Evolutionary conservation across 2,329 filamentous ascomycete genomes (phyloP).

Genomic region (Juglanconis oblonga): DNA sequence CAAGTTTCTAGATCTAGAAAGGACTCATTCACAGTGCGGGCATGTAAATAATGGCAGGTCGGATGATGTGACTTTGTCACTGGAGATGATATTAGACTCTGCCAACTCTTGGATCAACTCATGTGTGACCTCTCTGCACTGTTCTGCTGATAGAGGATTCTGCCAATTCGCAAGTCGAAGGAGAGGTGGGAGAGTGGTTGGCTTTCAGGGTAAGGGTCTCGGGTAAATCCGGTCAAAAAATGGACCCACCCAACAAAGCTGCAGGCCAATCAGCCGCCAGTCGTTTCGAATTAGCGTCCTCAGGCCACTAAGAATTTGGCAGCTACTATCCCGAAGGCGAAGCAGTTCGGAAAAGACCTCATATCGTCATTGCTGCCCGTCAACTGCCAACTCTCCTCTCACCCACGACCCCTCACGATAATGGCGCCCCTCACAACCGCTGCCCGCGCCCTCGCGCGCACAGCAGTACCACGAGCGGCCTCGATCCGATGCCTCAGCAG

Average conservation of each 20-base stretch:
- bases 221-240: not conserved
- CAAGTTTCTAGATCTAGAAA: too few relatives aligned
- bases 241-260: conserved; percentile 2
- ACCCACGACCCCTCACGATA: conserved; percentile 26
- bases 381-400: conserved; percentile 16
- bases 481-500: conserved; percentile 56
- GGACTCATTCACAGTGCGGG: too few relatives aligned
- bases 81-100: too few relatives aligned
- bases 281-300: conserved; percentile 18
- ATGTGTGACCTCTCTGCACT: too few relatives aligned
- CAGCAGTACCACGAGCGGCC: conserved; percentile 34
- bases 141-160: too few relatives aligned
- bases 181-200: not conserved
- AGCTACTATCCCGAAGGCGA: conserved; percentile 20
- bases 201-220: too few relatives aligned
- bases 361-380: conserved; percentile 32
- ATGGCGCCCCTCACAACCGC: conserved; percentile 69
- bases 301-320: conserved; percentile 20
- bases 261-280: conserved; percentile 16
- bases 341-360: conserved; percentile 46
- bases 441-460: conserved; percentile 67
- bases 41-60: too few relatives aligned
- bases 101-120: too few relatives aligned
- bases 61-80: too few relatives aligned
- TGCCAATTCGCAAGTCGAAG: too few relatives aligned